Conservation (phyloP, 192 early-diverging fungal species). For the Paraglomus brasilianum region DNA sequence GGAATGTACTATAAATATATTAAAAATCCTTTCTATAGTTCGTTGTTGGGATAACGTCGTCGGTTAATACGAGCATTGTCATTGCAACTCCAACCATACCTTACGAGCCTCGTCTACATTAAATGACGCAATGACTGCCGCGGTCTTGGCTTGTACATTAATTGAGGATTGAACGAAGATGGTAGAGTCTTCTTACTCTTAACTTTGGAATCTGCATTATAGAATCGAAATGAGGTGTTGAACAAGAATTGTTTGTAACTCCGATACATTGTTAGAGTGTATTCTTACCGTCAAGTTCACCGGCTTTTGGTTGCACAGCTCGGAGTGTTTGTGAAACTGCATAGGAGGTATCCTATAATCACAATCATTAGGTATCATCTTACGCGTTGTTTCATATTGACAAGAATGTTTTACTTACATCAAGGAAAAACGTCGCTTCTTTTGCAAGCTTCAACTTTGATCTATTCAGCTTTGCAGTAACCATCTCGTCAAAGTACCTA, state of each 20-base stretch:
- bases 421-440: conserved; percentile 58
- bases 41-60: no score
- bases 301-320: conserved; percentile 13
- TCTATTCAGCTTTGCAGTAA: conserved; percentile 78
- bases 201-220: no score
- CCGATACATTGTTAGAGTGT: no score
- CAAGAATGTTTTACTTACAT: conserved; percentile 39
- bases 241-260: no score
- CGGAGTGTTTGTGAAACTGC: conserved; percentile 15
- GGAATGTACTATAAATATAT: no score
- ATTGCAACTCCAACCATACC: no score
- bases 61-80: no score
- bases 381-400: not conserved
- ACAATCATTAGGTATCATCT: not conserved
- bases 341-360: conserved; percentile 24
- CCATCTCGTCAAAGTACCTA: conserved; percentile 78
- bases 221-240: no score
- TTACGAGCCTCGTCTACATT: no score
- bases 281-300: not conserved
- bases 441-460: conserved; percentile 71
- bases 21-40: no score
- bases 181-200: not conserved
- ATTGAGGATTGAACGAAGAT: conserved; percentile 1
- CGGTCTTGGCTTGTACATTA: conserved; percentile 7
- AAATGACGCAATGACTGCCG: no score